A percentile compares a stretch with the other conserved stretches of the same genome.
Evolutionary conservation across 352 stramenopile genomes (phyloP).

Genomic region (Pythium chondricola): DNA sequence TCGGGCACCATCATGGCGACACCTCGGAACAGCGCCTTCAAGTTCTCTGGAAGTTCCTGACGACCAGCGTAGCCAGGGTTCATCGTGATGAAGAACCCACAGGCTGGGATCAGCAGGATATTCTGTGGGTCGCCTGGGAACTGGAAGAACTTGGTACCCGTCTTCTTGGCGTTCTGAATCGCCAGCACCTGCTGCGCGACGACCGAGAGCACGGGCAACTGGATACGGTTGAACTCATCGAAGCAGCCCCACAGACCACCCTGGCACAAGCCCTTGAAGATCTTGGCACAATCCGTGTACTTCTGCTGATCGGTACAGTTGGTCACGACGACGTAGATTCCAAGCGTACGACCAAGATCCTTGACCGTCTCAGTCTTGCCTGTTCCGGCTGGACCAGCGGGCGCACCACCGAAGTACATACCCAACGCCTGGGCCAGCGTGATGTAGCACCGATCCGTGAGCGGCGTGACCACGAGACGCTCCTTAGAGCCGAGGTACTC

Average conservation of each 20-base stretch:
- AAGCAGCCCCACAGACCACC: conserved; percentile 97
- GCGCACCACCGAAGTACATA: conserved; percentile 97
- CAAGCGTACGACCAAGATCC: conserved; percentile 92
- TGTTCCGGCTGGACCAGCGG: conserved; percentile 92
- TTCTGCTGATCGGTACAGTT: conserved; percentile 98
- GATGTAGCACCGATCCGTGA: conserved; percentile 98
- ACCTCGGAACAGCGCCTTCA: conserved; percentile 93
- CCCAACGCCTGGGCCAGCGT: conserved; percentile 95
- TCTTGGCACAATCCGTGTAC: conserved; percentile 97
- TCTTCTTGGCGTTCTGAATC: conserved; percentile 98
- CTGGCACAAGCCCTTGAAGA: conserved; percentile 97
- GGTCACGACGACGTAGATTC: conserved; percentile 96
- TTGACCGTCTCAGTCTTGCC: conserved; percentile 98
- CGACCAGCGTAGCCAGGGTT: conserved; percentile 98
- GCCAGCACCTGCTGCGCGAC: conserved; percentile 97
- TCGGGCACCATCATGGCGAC: conserved; percentile 92
- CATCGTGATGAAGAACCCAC: conserved; percentile 99
- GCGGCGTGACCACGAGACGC: conserved; percentile 94
- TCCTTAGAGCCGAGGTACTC: conserved; percentile 98
- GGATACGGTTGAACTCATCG: conserved; percentile 98
- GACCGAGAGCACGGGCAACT: conserved; percentile 94
- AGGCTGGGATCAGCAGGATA: conserved; percentile 93
- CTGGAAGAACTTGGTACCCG: conserved; percentile 93
- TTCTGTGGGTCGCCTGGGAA: conserved; percentile 97
- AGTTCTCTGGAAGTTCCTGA: conserved; percentile 97